Evolutionary conservation across 2,329 filamentous ascomycete genomes (phyloP).

Genomic region (Pyrenochaeta sp.): DNA sequence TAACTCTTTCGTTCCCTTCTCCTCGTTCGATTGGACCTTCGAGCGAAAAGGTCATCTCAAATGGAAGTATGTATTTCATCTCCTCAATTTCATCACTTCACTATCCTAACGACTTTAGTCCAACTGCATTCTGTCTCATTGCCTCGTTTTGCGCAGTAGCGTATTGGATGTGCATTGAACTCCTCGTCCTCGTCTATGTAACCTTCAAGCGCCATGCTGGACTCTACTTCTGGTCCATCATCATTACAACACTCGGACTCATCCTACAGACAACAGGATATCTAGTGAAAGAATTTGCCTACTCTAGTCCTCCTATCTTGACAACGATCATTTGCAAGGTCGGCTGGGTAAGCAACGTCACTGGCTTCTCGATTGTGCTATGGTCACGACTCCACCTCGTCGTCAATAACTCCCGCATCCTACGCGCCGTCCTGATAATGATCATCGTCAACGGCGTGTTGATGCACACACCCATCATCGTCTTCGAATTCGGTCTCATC

Average conservation of each 20-base stretch:
- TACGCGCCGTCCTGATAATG: conserved; percentile 60
- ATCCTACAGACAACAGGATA: conserved; percentile 51
- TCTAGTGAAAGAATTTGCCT: conserved; percentile 52
- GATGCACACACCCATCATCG: conserved; percentile 60
- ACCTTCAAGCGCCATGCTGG: conserved; percentile 55
- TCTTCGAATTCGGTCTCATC: conserved; percentile 34
- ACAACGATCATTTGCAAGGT: conserved; percentile 49
- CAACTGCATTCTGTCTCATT: conserved; percentile 13
- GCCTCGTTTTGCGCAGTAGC: conserved; percentile 21
- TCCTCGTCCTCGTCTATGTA: conserved; percentile 53
- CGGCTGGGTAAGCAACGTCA: conserved; percentile 66
- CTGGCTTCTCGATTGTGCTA: conserved; percentile 65
- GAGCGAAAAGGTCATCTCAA: conserved; percentile 8
- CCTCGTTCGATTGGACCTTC: conserved; percentile 11
- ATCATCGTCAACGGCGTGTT: conserved; percentile 62
- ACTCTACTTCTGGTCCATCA: conserved; percentile 57
- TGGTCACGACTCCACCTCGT: conserved; percentile 68
- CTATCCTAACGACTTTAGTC: conserved; percentile 5
- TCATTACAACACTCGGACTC: conserved; percentile 51
- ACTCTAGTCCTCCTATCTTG: conserved; percentile 1
- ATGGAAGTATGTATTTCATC: conserved; percentile 9
- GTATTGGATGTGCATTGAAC: conserved; percentile 48
- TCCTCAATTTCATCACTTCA: background rate
- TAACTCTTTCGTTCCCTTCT: conserved; percentile 10
- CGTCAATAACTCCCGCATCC: conserved; percentile 54